Conservation (phyloP, 2,329 filamentous ascomycete species). For the Cladosporium sp. region DNA sequence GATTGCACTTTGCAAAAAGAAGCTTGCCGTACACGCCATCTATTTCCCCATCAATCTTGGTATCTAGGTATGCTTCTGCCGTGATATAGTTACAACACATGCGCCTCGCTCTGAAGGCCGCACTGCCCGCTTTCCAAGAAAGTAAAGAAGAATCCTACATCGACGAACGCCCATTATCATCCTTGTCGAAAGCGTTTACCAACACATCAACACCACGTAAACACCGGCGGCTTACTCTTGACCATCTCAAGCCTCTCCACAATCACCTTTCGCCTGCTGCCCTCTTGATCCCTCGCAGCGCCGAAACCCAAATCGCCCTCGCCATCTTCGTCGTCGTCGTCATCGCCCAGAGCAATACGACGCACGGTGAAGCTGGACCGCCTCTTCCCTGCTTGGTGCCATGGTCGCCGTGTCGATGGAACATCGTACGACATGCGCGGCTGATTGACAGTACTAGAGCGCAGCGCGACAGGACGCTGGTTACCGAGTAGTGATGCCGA, state of each 20-base stretch:
- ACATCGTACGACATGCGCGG: constrained; percentile 16
- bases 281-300: constrained; percentile 90
- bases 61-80: constrained; percentile 16
- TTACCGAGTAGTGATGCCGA: neutral
- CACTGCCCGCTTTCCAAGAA: neutral
- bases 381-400: constrained; percentile 9
- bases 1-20: neutral
- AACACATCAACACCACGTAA: constrained; percentile 79
- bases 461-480: neutral
- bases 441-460: constrained; percentile 2
- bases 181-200: too few species aligned
- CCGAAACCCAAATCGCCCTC: constrained; percentile 95
- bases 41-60: neutral
- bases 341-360: constrained; percentile 34
- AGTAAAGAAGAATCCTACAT: neutral
- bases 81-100: neutral
- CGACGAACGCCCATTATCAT: neutral
- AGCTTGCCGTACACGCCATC: neutral
- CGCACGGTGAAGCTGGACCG: constrained; percentile 11
- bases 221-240: constrained; percentile 92
- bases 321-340: constrained; percentile 70
- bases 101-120: neutral
- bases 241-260: constrained; percentile 94
- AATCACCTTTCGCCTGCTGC: constrained; percentile 88
- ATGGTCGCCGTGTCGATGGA: neutral